Evolutionary conservation across 495 filamentous ascomycete species (phyloP).

Genomic region (Jackrogersella multiformis): DNA sequence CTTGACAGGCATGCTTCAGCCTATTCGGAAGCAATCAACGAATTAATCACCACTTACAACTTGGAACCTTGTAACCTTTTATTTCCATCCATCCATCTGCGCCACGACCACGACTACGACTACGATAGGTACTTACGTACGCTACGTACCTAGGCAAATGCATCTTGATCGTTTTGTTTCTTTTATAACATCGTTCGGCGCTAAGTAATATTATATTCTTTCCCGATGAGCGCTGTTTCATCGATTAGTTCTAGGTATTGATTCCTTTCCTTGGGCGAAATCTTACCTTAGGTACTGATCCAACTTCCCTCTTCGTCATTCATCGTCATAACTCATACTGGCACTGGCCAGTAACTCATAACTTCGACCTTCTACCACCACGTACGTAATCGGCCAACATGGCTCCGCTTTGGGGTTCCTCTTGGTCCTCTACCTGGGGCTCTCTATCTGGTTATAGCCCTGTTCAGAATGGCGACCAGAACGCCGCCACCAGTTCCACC

Average conservation of each 20-base stretch:
- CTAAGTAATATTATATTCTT: not conserved
- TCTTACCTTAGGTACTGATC: constrained; percentile 21
- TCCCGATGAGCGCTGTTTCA: constrained; percentile 31
- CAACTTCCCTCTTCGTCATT: constrained; percentile 21
- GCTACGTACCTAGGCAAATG: not conserved
- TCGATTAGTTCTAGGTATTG: constrained; percentile 25
- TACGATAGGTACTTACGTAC: not conserved
- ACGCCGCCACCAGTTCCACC: constrained; percentile 12
- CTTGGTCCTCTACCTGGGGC: constrained; percentile 43
- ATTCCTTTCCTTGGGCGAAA: constrained; percentile 31
- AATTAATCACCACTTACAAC: not conserved
- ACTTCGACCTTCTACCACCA: constrained; percentile 2
- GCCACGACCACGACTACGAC: too few relatives aligned
- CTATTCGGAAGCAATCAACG: constrained; percentile 19
- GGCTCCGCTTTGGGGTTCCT: constrained; percentile 47
- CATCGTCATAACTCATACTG: too few relatives aligned
- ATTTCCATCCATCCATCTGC: constrained; percentile 10
- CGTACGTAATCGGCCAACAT: constrained; percentile 23
- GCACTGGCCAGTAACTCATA: too few relatives aligned
- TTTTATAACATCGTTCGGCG: not conserved
- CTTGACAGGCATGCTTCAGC: too few relatives aligned
- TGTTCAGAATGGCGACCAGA: constrained; percentile 38
- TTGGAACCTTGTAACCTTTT: not conserved
- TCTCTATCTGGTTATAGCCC: constrained; percentile 41
- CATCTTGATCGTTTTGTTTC: not conserved